Evolutionary conservation across 2,329 filamentous ascomycete species (phyloP), one percentile per base, ranked within the genome.

Genomic region (Ascochyta rabiei): DNA sequence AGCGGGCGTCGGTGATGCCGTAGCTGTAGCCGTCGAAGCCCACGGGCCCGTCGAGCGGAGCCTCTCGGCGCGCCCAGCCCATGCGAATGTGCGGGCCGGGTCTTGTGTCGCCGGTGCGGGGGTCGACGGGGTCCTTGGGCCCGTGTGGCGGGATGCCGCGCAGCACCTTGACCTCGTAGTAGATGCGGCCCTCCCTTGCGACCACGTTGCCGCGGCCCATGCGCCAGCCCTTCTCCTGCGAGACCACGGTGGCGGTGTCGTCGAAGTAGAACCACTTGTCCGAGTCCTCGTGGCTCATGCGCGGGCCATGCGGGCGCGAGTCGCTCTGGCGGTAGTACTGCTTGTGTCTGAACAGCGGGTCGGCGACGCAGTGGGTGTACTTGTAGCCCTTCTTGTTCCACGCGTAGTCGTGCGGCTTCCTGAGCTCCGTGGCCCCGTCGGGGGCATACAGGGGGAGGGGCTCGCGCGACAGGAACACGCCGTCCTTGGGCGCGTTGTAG

Each of bases 1-100:
- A 95, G 28, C 89, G 85, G 21, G 93, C 88, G 69, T 99, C 95
- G 38, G 93, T 89, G 53, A 98, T 85, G 40, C 90, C 93, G 72
- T 98, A 98, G 70, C 93, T 96, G 77, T 98, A 97, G 37, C 89
- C 89, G 70, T 96, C 91, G 63, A 91, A 95, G 1, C 91, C 91
- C 0, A 95, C 90, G 0, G 91, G 91, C 0, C 88, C 89, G 74
- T 96, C 91, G 1, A 95, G 77, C 0, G 89, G 89, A 10, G 91
- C 90, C 71, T 96, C 91, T 43, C 91, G 82, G 57, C 91, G 80
- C 2, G 90, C 89, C 80, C 91, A 98, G 3, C 96, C 96, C 71
- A 98, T 85, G 7, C 95, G 89, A 21, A 98, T 80, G 77, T 82
- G 71, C 66, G 82, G 72, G 73, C 82, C 75, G 83, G 90, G 68